Evolutionary conservation across 352 stramenopile species (phyloP), one percentile per base, ranked within the genome.

Genomic region (Pythium phragmitis): DNA sequence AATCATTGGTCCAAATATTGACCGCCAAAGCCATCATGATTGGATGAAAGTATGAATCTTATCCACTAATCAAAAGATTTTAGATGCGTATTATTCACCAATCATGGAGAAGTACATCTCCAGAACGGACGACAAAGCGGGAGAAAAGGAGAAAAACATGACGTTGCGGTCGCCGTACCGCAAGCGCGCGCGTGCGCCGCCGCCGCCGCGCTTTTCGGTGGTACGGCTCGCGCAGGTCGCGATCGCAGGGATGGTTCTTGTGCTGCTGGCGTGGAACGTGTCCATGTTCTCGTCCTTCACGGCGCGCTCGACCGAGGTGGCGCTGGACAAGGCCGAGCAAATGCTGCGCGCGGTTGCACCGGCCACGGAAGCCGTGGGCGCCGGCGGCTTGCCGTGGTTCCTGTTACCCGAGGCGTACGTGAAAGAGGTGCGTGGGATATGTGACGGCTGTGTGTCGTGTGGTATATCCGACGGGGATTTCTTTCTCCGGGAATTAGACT

Each of bases 221-320:
- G 30, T 51, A 36, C 41, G 70, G 0, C 6, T 77, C 11, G 30
- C 65, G 47, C 82, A 81, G 57, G n/a, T 75, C 8, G 43, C 69
- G 8, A 60, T 65, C n/a, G 56, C 55, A 13, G 39, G 61, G 17
- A 73, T 68, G 28, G 58, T 86, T 12, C 39, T 80, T 5, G 48
- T 62, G 55, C 79, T 85, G 12, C 73, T 88, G 41, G 73, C 69
- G 51, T 89, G 77, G 76, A 89, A 91, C 56, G 26, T 89, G 28
- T 74, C 74, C 36, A 72, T 75, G 56, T 72, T 89, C 48, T 68
- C 70, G 42, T 47, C 60, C 3, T 46, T 82, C 13, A 55, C 68
- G 45, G 65, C 69, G 21, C 70, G 62, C 17, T 23, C 42, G 48
- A 48, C 47, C 0, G 45, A 23, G 9, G 5, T 49, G 23, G 26